Base-by-base conservation (phyloP, 2,329 filamentous ascomycete species). In the Phyllosticta capitalensis region DNA sequence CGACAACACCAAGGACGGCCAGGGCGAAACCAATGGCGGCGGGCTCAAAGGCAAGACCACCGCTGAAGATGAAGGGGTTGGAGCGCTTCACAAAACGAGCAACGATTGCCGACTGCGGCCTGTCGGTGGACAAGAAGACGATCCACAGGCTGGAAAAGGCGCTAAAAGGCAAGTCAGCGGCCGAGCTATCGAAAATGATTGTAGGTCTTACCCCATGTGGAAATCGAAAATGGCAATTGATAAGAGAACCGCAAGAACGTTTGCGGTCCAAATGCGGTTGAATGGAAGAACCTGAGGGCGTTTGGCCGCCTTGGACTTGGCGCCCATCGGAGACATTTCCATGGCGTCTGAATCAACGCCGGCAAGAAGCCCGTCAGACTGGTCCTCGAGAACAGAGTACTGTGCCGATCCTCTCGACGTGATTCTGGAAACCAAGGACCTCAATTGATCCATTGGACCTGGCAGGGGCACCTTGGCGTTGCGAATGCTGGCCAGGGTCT, bases 131-230 rank as follows among this genome's bases (percentile, higher is more conserved):
- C 52, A 92, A 79, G 71, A 92, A 91, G 55, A 90, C 79, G 62
- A 89, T 88, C 76, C 86, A 89, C 52, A 92, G 81, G 1, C 86
- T 82, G 68, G 89, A 87, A 76, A 90, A 92, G 26, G 87, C 86
- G 61, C 58, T 60, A 19, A n/a, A 21, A 3, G 49, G 17, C 45
- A 38, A 28, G 24, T 53, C 22, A 53, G 59, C 48, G 49, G 49
- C 21, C 19, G 24, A 22, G 54, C 24, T 22, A 9, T 7, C 30
- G 6, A 22, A 53, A 19, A 9, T 26, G 24, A 21, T 6, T 38
- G 48, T 20, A 17, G 19, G 19, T 24, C 54, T 17, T 59, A 63
- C 63, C 67, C 87, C 66, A 90, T 79, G 72, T 90, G 87, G 67
- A 90, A 84, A 63, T 87, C 85, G 65, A 89, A 84, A 54, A 90